Base-by-base conservation (phyloP, 805 yeast genomes). In the Yamadazyma endophytica region DNA sequence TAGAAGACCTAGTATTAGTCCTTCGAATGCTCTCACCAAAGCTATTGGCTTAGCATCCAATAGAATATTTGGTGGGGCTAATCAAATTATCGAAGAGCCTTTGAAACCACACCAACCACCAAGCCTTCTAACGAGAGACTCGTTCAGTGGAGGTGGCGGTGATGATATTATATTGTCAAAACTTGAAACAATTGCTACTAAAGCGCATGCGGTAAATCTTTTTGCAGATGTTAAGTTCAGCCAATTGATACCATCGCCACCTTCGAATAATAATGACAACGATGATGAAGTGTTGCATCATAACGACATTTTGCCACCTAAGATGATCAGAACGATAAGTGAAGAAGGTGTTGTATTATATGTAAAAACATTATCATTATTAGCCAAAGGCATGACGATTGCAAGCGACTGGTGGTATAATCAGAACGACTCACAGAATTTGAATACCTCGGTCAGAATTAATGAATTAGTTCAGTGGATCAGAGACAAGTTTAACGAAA, bases 321-420 rank as follows among this genome's bases (percentile, higher is more conserved):
- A 59, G 28, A 77, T 77, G 54, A 58, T 76, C 23, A 71, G 70
- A 36, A 58, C 70, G 8, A 61, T 88, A 4, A 78, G 94, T 37
- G 88, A 83, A 44, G 97, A 92, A 52, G 94, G 97, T 2, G 77
- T 88, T 13, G 80, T 80, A 1, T 61, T 90, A 34, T 90, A 88
- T 56, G 82, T 88, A 40, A 90, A 89, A 57, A 75, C 94, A 0
- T 67, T 92, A 27, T 78, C 95, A 1, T 60, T 89, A 11, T 67
- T 90, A 31, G 90, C 96, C 1, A 77, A 72, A 38, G 95, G 96
- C 0, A 89, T 90, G 94, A 71, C 77, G 29, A 56, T 78, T 24
- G 95, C 96, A 1, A 77, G 89, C 25, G 79, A 71, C 9, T 92
- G 97, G 97, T 92, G 97, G 97, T 71, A 75, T 39, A 59, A 57